phyloP scores from a whole-genome alignment of 2,329 filamentous ascomycete genomes.

The Cordyceps tenuipes region DNA sequence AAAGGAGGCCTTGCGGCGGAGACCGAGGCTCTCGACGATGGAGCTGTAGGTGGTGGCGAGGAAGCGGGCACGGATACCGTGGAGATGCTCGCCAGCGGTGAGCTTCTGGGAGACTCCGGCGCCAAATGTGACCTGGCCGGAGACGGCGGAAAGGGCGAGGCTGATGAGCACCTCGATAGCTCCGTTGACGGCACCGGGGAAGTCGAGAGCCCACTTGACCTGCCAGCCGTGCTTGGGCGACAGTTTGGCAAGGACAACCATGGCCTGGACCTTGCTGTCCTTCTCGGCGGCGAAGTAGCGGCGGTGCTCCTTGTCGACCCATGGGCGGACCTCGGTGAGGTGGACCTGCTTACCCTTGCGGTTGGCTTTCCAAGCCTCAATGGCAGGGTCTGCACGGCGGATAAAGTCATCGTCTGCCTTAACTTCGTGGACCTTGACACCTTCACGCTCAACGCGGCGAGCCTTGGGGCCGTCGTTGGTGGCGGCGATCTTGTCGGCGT shows the following conservation, averaged over 20 bases:
- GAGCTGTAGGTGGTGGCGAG: constrained; percentile 75
- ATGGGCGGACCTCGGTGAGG: constrained; percentile 80
- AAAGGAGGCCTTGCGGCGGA: constrained; percentile 82
- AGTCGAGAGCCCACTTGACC: constrained; percentile 93
- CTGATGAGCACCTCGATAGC: constrained; percentile 79
- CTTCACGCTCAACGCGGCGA: constrained; percentile 71
- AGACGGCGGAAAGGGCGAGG: constrained; percentile 49
- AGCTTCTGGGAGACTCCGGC: constrained; percentile 70
- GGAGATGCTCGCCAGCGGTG: constrained; percentile 71
- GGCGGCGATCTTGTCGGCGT: constrained; percentile 62
- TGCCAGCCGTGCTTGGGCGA: constrained; percentile 80
- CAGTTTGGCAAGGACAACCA: constrained; percentile 78
- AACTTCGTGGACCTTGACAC: constrained; percentile 70
- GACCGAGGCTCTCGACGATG: constrained; percentile 71
- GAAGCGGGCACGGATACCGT: constrained; percentile 71
- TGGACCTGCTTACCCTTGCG: constrained; percentile 83
- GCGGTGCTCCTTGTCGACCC: constrained; percentile 75
- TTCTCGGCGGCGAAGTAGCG: constrained; percentile 79
- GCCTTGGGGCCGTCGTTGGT: constrained; percentile 62
- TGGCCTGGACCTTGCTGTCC: constrained; percentile 62
- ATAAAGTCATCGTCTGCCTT: constrained; percentile 62
- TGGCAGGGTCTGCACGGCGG: constrained; percentile 59
- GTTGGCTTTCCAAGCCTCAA: constrained; percentile 69
- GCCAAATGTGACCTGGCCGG: constrained; percentile 69
- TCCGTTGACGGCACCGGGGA: constrained; percentile 77